Base-by-base conservation (phyloP, 1,284 basidiomycete genomes). In the Pascua sp. region DNA sequence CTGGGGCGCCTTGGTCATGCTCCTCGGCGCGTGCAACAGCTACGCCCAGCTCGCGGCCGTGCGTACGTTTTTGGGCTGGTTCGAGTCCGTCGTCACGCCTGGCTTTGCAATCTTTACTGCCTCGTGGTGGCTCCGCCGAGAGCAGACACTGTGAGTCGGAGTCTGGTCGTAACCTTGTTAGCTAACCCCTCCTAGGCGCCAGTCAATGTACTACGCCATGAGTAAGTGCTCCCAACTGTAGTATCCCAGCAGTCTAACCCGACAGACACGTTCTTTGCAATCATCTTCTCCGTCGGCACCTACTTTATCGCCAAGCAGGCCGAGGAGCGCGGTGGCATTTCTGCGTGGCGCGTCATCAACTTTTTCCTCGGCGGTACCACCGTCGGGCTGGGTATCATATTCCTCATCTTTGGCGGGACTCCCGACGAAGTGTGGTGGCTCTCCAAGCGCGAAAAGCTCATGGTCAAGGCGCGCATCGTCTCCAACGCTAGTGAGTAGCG, bases 311-410 rank as follows among this genome's bases (percentile, higher is more conserved):
- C 63, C 13, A 52, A 56, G 13, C 52, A 57, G 32, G 53, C 64
- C 7, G 49, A 65, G 42, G 37, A 43, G 32, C 17, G 49, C 2
- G 67, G 67, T 37, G 59, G 60, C 9, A 51, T 66, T 4, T 65
- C 66, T 10, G 68, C 60, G 5, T 70, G 68, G 68, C 57, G 67
- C 12, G 66, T 65, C 11, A 70, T 70, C 63, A 66, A 67, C 57
- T 65, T 65, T 42, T 70, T 70, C 64, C 64, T 70, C 17, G 68
- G 68, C 18, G 61, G 51, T 10, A 45, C 59, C n/a, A 70, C 69
- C n/a, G 60, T 69, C 42, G 58, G 56, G 44, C 50, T 63, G 47
- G 62, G 62, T 32, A 47, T 69, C 42, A 48, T 67, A 45, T 60
- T 67, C 45, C 54, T 65, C 51, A 50, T 67, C 51, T 58, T 69